These are phyloP conservation scores for Limnanthes douglasii DNA, from an alignment of 345 rosid genomes.

Conservation along the genomic window DNA sequence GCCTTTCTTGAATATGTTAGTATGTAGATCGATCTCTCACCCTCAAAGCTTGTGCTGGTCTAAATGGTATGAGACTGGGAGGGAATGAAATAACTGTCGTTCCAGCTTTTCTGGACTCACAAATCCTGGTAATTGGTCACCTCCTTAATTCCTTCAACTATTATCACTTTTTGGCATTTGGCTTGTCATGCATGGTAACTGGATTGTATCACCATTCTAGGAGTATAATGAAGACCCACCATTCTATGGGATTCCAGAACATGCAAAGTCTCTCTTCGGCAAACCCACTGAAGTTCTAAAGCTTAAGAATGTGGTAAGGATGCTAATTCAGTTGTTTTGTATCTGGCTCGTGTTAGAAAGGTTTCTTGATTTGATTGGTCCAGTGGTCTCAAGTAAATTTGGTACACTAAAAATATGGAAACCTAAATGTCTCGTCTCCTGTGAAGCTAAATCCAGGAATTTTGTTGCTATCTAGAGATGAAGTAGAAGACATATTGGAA, in stretches of 20 bases:
- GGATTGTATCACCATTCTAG: slow-evolving; percentile 18
- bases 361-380: neutral
- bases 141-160: slow-evolving; percentile 1
- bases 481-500: slow-evolving; percentile 70
- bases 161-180: neutral
- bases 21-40: slow-evolving; percentile 59
- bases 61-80: slow-evolving; percentile 87
- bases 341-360: no score
- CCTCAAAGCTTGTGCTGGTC: slow-evolving; percentile 71
- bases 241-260: slow-evolving; percentile 48
- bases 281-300: slow-evolving; percentile 60
- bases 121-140: slow-evolving; percentile 28
- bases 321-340: neutral
- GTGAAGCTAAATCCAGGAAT: slow-evolving; percentile 51
- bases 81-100: slow-evolving; percentile 74
- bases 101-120: slow-evolving; percentile 37
- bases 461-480: slow-evolving; percentile 29
- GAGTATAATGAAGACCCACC: slow-evolving; percentile 26
- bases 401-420: neutral
- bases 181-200: slow-evolving; percentile 13
- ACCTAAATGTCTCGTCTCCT: slow-evolving; percentile 6
- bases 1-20: slow-evolving; percentile 29
- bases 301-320: slow-evolving; percentile 76
- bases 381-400: slow-evolving; percentile 2
- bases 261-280: slow-evolving; percentile 67